Conservation (phyloP, 2,329 filamentous ascomycete species). For the Clonostachys solani region DNA sequence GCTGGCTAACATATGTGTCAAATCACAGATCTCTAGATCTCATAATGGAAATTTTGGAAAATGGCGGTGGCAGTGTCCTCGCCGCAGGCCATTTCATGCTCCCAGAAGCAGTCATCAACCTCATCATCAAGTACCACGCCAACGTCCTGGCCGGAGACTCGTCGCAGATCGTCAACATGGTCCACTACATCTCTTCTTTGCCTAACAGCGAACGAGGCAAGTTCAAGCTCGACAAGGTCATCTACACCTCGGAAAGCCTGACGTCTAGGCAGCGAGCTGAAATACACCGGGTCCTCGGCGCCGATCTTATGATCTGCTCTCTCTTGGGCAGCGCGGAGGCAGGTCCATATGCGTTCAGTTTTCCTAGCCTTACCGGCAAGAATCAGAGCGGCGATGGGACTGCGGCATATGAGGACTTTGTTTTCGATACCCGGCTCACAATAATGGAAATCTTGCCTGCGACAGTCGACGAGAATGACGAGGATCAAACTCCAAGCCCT, state of each 20-base stretch:
- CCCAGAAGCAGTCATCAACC: conserved; percentile 12
- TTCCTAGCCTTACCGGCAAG: conserved; percentile 13
- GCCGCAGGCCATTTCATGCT: conserved; percentile 8
- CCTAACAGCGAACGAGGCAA: conserved; percentile 4
- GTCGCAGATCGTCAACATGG: conserved; percentile 28
- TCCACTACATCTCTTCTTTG: conserved; percentile 25
- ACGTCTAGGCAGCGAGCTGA: conserved; percentile 21
- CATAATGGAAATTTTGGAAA: conserved; percentile 16
- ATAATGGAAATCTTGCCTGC: neutral
- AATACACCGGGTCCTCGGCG: conserved; percentile 19
- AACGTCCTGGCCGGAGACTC: conserved; percentile 33
- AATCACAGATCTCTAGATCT: conserved; percentile 29
- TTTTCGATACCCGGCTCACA: neutral
- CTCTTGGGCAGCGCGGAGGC: conserved; percentile 36
- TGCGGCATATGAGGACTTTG: conserved; percentile 5
- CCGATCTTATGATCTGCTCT: conserved; percentile 26
- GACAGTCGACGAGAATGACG: no score
- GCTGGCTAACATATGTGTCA: neutral
- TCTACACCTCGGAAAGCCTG: conserved; percentile 39
- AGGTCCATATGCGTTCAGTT: conserved; percentile 29
- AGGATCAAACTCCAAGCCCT: neutral
- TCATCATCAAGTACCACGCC: conserved; percentile 21
- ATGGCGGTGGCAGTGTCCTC: neutral
- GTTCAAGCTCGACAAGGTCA: conserved; percentile 29
- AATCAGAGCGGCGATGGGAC: neutral